Evolutionary conservation across 768 basidiomycete genomes (phyloP), one percentile per base, ranked within the genome.

Genomic region (Termitomyces sp.): DNA sequence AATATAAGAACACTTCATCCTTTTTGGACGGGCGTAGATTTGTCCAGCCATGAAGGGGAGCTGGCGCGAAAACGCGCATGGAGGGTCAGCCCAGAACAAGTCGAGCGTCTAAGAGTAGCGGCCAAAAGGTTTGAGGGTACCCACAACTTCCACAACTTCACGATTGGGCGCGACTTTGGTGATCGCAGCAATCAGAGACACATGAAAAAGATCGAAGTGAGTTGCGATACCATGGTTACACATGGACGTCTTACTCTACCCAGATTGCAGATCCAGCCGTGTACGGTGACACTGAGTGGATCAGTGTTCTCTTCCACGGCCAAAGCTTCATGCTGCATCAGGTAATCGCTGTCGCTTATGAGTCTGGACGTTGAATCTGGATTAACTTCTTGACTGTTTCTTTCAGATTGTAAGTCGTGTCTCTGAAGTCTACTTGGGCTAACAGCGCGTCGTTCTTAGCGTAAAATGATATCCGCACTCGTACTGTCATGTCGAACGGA

Each of bases 291-390:
- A 96, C 91, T 2, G 96, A 99, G 70, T 98, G 96, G 96, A 85
- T 98, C 48, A 91, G 90, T 49, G 87, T 98, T 20, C 79, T 91
- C 62, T 90, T 97, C 71, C 94, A 98, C 70, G 97, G 96, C 0
- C 97, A 99, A 73, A 95, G 93, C 67, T 99, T 99, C 73, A 98
- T 99, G 97, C 76, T 99, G 57, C 96, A 99, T 73, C 97, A 99
- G 81, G 95, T 95, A 68, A 57, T 81, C 76, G n/a, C 6, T 32
- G 15, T 49, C 42, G 32, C 2, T n/a, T 1, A 34, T 43, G 10
- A 11, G 8, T 56, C 14, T 9, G 4, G 17, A 42, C n/a, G 20
- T 56, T 20, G 17, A n/a, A 34, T 7, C 37, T 52, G n/a, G 29
- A 9, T 12, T 2, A 14, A 43, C 10, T 43, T 31, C 10, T 25